Base-by-base conservation (phyloP, 495 filamentous ascomycete species). In the Aspergillus indologenus region DNA sequence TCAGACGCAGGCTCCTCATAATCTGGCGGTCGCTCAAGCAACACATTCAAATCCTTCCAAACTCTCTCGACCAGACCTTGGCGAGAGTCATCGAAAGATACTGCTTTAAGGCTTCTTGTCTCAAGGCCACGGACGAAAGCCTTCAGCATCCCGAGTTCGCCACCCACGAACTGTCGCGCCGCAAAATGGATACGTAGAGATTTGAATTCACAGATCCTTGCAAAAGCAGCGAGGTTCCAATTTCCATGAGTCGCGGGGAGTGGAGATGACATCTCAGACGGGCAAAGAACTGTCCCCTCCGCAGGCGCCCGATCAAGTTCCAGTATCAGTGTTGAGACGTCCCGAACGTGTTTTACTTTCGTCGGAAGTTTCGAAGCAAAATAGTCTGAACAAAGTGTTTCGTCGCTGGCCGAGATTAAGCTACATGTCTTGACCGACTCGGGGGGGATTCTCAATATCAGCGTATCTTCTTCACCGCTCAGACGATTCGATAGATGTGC, bases 261-360 rank as follows among this genome's bases (percentile, higher is more conserved):
- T 61, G 61, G 52, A 57, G 59, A 48, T 55, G 61, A 47, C 59
- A 46, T 44, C n/a, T 40, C 44, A 57, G 63, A 56, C 54, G 59
- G 63, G 55, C 63, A 65, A 62, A 65, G 59, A 59, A 65, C 63
- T 62, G 61, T 54, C 53, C 57, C 63, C 56, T 53, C 50, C 26
- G 52, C 56, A 40, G 12, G 34, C 34, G 34, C 34, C 34, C 34
- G 34, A 57, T 31, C 22, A 31, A 65, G 63, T 56, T 20, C 60
- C 44, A 65, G 47, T 60, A 53, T 60, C 40, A 65, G 56, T 51
- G 57, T 57, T 54, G 59, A 65, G 52, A 61, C 49, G 56, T 40
- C 63, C 53, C 59, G 61, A 59, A 65, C 59, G 53, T 61, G 60
- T 1, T 34, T 57, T 48, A 57, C 63, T 48, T 34, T 34, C 45